A percentile compares a stretch with the other conserved stretches of the same genome.
phyloP scores from a whole-genome alignment of 164 flowering plant genomes.

The Kalanchoe fedtschenkoi region DNA sequence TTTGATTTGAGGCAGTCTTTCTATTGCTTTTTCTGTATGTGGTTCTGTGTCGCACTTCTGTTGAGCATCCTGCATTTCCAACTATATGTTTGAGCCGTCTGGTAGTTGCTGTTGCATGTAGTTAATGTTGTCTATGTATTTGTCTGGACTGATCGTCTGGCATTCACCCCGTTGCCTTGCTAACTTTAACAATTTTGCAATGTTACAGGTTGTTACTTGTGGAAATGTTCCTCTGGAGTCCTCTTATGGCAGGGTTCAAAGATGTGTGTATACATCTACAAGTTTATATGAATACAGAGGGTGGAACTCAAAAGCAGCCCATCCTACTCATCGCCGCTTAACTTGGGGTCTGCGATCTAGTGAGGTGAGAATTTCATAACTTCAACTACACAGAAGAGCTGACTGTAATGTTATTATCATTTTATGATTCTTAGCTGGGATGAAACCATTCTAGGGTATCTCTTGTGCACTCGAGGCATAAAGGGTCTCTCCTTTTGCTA shows the following conservation, averaged over 20 bases:
- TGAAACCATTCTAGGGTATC: neutral
- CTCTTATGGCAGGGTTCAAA: conserved; percentile 64
- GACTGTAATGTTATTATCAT: neutral
- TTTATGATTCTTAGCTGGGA: neutral
- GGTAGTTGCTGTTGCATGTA: neutral
- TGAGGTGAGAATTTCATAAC: conserved; percentile 44
- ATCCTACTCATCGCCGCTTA: conserved; percentile 79
- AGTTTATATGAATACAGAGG: conserved; percentile 88
- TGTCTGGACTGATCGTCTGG: neutral
- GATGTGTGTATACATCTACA: conserved; percentile 92
- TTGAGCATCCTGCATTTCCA: neutral
- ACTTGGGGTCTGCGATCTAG: conserved; percentile 86
- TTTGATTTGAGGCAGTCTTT: neutral
- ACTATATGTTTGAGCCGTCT: neutral
- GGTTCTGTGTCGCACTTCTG: neutral
- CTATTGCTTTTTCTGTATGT: neutral
- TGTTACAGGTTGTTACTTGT: conserved; percentile 88
- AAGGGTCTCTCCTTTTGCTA: neutral
- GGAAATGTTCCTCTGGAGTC: conserved; percentile 93
- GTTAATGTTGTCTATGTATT: neutral
- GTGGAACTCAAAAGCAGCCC: conserved; percentile 91
- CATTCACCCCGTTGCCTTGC: neutral
- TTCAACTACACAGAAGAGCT: neutral
- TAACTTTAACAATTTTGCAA: neutral
- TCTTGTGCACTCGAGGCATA: neutral